Percentiles rank a stretch among this genome's conserved stretches.
Conservation (phyloP, 495 filamentous ascomycete genomes). For the Jackrogersella minutella region DNA sequence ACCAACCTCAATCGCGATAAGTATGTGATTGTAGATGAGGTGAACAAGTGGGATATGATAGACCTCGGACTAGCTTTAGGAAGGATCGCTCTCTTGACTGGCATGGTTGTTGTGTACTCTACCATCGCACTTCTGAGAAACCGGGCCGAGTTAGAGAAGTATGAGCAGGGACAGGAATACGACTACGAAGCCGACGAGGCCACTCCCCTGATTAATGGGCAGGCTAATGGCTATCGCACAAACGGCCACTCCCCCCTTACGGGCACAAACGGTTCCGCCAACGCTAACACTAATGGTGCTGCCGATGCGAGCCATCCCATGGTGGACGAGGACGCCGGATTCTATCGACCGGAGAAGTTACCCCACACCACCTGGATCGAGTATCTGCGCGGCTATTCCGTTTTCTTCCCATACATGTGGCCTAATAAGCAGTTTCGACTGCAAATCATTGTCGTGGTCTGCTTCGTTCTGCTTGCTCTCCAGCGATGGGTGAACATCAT, state of each 20-base stretch:
- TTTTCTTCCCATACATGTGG: constrained; percentile 97
- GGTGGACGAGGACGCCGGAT: constrained; percentile 57
- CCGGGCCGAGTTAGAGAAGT: constrained; percentile 46
- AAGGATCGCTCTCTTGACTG: constrained; percentile 49
- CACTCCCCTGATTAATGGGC: constrained; percentile 56
- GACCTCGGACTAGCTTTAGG: constrained; percentile 56
- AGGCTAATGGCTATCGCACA: constrained; percentile 46
- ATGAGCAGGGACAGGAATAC: constrained; percentile 57
- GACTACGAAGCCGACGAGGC: constrained; percentile 53
- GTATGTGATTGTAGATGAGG: constrained; percentile 29
- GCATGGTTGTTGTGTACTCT: constrained; percentile 54
- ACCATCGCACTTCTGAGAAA: constrained; percentile 40
- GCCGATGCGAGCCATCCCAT: constrained; percentile 44
- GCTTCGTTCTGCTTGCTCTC: constrained; percentile 76
- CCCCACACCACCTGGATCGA: constrained; percentile 73
- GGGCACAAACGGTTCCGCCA: constrained; percentile 38
- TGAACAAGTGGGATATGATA: constrained; percentile 59
- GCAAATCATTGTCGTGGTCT: constrained; percentile 78
- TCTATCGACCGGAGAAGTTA: constrained; percentile 59
- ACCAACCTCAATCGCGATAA: constrained; percentile 28
- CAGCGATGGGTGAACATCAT: constrained; percentile 83
- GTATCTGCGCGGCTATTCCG: constrained; percentile 83
- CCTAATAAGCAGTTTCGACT: constrained; percentile 70
- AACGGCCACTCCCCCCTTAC: constrained; percentile 38
- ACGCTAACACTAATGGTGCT: constrained; percentile 39